Percentiles rank a stretch among this genome's conserved stretches.
These are phyloP conservation scores for Penicillium canescens DNA, from an alignment of 495 filamentous ascomycete genomes.

Conservation along the genomic window DNA sequence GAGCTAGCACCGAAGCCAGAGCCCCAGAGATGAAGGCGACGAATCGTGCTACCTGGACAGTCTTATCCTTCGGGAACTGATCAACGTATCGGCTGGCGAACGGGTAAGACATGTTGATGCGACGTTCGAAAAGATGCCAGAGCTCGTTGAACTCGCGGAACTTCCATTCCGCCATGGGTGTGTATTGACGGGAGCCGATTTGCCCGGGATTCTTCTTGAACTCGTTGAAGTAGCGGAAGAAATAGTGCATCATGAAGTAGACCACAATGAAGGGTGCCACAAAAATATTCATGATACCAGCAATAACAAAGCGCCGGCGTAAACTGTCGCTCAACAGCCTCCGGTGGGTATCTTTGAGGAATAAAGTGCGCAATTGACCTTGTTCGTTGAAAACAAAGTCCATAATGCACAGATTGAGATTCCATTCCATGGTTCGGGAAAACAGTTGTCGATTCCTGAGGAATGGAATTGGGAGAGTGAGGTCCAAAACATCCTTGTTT, in stretches of 20 bases:
- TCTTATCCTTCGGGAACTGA: slow-evolving; percentile 95
- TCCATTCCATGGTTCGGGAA: slow-evolving; percentile 84
- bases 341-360: slow-evolving; percentile 80
- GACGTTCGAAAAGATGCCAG: slow-evolving; percentile 83
- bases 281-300: slow-evolving; percentile 82
- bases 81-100: slow-evolving; percentile 91
- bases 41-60: slow-evolving; percentile 75
- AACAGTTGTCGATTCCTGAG: slow-evolving; percentile 75
- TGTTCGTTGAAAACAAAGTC: slow-evolving; percentile 91
- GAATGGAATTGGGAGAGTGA: slow-evolving; percentile 84
- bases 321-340: slow-evolving; percentile 74
- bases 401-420: slow-evolving; percentile 81
- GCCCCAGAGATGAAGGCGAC: slow-evolving; percentile 86
- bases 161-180: slow-evolving; percentile 94
- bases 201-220: slow-evolving; percentile 89
- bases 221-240: slow-evolving; percentile 92
- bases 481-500: slow-evolving; percentile 92
- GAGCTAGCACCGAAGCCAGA: slow-evolving; percentile 75
- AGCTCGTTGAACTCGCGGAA: slow-evolving; percentile 98
- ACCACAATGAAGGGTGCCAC: slow-evolving; percentile 80
- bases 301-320: slow-evolving; percentile 73
- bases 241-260: slow-evolving; percentile 82
- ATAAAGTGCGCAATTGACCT: slow-evolving; percentile 78
- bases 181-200: slow-evolving; percentile 82
- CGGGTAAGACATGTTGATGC: slow-evolving; percentile 91